phyloP scores from a whole-genome alignment of 169 alveolate genomes.

The Plasmodium inui region DNA sequence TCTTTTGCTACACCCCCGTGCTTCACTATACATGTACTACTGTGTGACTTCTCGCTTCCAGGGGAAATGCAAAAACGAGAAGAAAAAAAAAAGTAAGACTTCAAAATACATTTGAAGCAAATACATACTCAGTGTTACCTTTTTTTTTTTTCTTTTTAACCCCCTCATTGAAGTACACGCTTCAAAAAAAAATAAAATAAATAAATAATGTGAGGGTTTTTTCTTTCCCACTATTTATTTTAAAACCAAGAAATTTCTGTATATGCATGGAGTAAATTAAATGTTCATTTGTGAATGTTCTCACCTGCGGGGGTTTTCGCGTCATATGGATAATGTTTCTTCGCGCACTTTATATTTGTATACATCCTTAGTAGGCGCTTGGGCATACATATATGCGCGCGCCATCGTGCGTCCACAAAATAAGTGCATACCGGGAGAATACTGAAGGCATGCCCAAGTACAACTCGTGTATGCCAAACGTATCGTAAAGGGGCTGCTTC shows the following conservation, averaged over 20 bases:
- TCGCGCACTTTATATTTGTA: background rate
- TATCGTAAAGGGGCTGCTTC: background rate
- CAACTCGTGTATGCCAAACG: background rate
- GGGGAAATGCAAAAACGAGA: background rate
- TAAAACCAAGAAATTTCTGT: background rate
- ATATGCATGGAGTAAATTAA: background rate
- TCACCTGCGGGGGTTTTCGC: background rate
- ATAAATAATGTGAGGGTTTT: background rate
- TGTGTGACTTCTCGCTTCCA: background rate
- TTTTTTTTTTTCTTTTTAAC: background rate
- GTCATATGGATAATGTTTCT: background rate
- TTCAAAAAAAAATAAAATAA: background rate
- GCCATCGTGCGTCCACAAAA: background rate
- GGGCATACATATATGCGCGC: background rate
- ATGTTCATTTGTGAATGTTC: background rate
- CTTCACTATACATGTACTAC: background rate
- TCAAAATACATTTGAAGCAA: background rate
- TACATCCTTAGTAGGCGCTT: background rate
- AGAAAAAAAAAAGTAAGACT: constrained; percentile 7
- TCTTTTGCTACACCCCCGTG: background rate
- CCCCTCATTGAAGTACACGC: background rate
- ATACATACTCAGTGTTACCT: background rate
- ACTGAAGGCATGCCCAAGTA: background rate
- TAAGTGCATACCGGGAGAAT: background rate
- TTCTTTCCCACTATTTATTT: background rate